Evolutionary conservation across 371 early-diverging fungal genomes (phyloP).

Genomic region (Umbelopsis sp.): DNA sequence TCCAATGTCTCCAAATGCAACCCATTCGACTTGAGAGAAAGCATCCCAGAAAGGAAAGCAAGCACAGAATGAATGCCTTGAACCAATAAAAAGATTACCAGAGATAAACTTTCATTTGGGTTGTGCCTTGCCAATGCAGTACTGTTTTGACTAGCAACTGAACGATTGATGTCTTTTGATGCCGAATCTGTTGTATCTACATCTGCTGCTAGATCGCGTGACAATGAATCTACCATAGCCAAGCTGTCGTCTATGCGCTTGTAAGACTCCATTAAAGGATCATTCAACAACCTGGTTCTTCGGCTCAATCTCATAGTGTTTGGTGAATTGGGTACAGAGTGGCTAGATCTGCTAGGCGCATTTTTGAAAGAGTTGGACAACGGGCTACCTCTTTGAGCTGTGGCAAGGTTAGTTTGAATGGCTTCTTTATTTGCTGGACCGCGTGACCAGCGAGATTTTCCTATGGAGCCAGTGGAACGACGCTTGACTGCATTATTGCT

Average conservation of each 20-base stretch:
- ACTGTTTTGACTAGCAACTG: no score
- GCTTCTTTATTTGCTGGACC: constrained; percentile 4
- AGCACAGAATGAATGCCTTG: constrained; percentile 10
- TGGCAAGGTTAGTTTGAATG: neutral
- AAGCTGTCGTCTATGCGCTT: constrained; percentile 45
- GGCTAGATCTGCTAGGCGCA: neutral
- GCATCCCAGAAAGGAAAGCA: constrained; percentile 1
- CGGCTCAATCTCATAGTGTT: neutral
- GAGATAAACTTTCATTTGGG: neutral
- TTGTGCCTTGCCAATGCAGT: neutral
- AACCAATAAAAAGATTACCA: constrained; percentile 1
- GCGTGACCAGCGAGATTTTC: constrained; percentile 13
- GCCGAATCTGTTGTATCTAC: neutral
- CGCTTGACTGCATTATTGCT: neutral
- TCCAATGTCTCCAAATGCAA: neutral
- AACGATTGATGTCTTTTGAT: neutral
- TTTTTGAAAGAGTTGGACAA: neutral
- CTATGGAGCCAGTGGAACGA: constrained; percentile 3
- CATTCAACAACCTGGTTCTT: constrained; percentile 18
- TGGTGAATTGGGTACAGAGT: constrained; percentile 4
- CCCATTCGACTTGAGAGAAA: neutral
- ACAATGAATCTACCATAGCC: constrained; percentile 50
- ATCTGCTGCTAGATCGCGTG: constrained; percentile 41
- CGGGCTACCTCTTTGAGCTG: neutral
- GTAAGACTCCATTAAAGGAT: constrained; percentile 43